Base-by-base conservation (phyloP, 2,329 filamentous ascomycete species). In the Epichloe sylvatica region DNA sequence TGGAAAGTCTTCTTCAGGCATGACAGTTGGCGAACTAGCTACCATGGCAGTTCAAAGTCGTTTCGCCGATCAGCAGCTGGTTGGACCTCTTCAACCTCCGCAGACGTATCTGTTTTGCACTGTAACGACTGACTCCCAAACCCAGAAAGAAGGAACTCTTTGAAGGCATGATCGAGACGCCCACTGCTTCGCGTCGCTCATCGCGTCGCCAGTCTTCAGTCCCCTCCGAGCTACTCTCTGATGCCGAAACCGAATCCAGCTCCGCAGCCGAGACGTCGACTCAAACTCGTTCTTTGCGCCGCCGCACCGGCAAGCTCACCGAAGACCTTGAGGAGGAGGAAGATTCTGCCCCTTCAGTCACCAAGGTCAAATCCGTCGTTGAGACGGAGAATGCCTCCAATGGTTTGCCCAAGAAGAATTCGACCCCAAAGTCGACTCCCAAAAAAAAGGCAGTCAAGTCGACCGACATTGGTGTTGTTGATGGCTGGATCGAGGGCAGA, bases 131-230 rank as follows among this genome's bases (percentile, higher is more conserved):
- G 35, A 45, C 21, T n/a, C 11, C 34, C 34, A 11, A 25, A 3
- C 49, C 2, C 38, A 80, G 77, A 56, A 80, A 80, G 64, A 78
- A 77, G 65, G 76, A 79, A 60, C 72, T 77, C 51, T 80, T 78
- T 57, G 71, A 77, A 36, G 77, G 77, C 57, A 78, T 80, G 76
- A 66, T 80, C 52, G 75, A 78, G 62, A 80, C 76, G 8, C 76
- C 76, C 25, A 57, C 50, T 46, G 39, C 53, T 46, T 52, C 52
- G 36, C 64, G 65, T 40, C 73, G 73, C 41, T 68, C 69, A 51
- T 67, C 67, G 43, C 70, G 74, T 58, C 73, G 76, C 57, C 76
- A 75, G 59, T 69, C 73, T 9, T 71, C 71, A 23, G 67, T 73
- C 46, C 65, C 69, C 36, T 58, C 66, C 46, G 71, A 74, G 23